Conservation (phyloP, 805 yeast genomes). For the Phaffomyces opuntiae region DNA sequence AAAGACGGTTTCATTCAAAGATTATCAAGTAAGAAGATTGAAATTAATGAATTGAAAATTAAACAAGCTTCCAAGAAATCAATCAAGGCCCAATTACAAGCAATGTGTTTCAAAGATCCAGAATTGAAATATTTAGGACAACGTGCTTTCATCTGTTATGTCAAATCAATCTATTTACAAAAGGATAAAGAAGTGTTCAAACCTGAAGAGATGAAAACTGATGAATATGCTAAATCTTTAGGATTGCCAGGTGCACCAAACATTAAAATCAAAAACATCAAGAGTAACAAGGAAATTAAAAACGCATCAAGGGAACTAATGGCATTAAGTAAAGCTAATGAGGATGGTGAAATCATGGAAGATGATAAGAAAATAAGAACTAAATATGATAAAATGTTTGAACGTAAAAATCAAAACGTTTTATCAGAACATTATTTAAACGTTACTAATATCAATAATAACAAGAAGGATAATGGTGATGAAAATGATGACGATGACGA, state of each 20-base stretch:
- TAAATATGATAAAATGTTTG: constrained; percentile 92
- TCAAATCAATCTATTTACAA: constrained; percentile 77
- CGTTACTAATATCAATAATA: constrained; percentile 44
- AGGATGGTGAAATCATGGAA: constrained; percentile 51
- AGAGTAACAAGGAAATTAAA: constrained; percentile 62
- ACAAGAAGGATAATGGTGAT: constrained; percentile 27
- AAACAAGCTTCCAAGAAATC: constrained; percentile 64
- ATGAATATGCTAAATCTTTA: constrained; percentile 76
- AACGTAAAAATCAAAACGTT: constrained; percentile 87
- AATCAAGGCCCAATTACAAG: constrained; percentile 79
- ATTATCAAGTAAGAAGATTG: constrained; percentile 56
- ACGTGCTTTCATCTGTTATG: constrained; percentile 90
- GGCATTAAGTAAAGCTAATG: constrained; percentile 48
- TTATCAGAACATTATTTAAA: constrained; percentile 82
- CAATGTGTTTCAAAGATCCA: constrained; percentile 85
- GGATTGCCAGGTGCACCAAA: constrained; percentile 97
- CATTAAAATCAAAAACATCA: constrained; percentile 58
- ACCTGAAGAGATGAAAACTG: constrained; percentile 68
- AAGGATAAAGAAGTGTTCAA: constrained; percentile 83
- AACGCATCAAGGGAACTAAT: constrained; percentile 71
- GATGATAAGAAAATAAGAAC: constrained; percentile 53
- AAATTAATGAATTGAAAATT: constrained; percentile 64
- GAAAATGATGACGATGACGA: constrained; percentile 36
- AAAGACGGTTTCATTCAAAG: constrained; percentile 67
- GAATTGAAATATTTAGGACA: constrained; percentile 90